Conservation (phyloP, 805 yeast species). For the Candida quercuum region DNA sequence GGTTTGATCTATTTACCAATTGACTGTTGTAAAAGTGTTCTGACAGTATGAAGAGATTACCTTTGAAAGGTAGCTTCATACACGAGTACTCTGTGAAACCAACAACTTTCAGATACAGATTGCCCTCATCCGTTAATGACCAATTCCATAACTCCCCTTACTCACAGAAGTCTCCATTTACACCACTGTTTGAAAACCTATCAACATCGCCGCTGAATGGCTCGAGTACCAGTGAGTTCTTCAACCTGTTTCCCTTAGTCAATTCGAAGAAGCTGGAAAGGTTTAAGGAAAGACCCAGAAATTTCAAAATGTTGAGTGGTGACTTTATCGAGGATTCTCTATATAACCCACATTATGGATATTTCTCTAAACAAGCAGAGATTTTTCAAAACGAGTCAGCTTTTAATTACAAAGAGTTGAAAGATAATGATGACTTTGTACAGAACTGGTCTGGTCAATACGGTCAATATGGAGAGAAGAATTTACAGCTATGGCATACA, state of each 20-base stretch:
- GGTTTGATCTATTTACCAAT: no score
- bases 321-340: slow-evolving; percentile 84
- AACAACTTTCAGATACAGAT: slow-evolving; percentile 14
- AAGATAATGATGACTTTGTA: slow-evolving; percentile 66
- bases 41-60: not conserved
- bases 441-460: slow-evolving; percentile 62
- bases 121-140: slow-evolving; percentile 12
- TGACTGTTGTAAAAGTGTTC: no score
- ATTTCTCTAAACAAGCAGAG: slow-evolving; percentile 72
- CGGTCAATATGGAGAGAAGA: slow-evolving; percentile 34
- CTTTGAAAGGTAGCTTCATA: slow-evolving; percentile 1
- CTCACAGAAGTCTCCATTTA: slow-evolving; percentile 11
- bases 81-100: slow-evolving; percentile 22
- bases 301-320: slow-evolving; percentile 64
- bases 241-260: slow-evolving; percentile 17
- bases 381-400: slow-evolving; percentile 66
- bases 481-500: slow-evolving; percentile 78
- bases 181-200: slow-evolving; percentile 9
- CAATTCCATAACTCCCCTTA: slow-evolving; percentile 9
- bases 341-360: slow-evolving; percentile 79
- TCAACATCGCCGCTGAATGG: slow-evolving; percentile 16
- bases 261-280: slow-evolving; percentile 20
- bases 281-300: slow-evolving; percentile 43
- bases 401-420: slow-evolving; percentile 52
- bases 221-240: slow-evolving; percentile 12